These are phyloP conservation scores for Penicillium roqueforti DNA, from an alignment of 495 filamentous ascomycete genomes.

Conservation along the genomic window DNA sequence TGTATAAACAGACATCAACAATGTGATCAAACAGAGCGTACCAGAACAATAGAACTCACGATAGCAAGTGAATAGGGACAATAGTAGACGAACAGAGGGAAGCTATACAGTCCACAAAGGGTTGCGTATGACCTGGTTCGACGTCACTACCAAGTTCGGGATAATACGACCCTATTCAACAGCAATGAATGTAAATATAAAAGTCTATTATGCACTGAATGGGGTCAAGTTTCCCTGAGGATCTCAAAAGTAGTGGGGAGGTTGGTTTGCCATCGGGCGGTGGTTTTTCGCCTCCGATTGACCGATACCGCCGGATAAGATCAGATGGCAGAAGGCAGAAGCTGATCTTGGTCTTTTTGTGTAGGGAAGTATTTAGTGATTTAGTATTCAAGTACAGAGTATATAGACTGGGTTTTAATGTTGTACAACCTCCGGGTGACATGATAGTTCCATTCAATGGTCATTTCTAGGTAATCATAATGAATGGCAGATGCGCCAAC, in stretches of 20 bases:
- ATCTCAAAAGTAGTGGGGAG: conserved; percentile 1
- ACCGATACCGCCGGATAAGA: conserved; percentile 27
- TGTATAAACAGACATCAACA: conserved; percentile 1
- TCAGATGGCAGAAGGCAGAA: conserved; percentile 1
- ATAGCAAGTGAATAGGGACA: conserved; percentile 1
- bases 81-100: neutral
- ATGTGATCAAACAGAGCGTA: neutral
- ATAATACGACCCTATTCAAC: conserved; percentile 1
- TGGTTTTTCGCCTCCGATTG: conserved; percentile 28
- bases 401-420: neutral
- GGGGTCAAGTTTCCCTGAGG: neutral
- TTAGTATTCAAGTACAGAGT: neutral
- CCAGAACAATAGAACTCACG: conserved; percentile 4
- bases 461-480: neutral
- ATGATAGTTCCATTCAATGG: neutral
- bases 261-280: conserved; percentile 20
- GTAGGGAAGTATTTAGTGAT: neutral
- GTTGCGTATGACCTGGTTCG: neutral
- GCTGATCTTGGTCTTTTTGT: neutral
- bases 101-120: neutral
- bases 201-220: neutral
- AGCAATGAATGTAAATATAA: neutral
- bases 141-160: neutral
- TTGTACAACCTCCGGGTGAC: neutral
- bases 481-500: neutral